These are phyloP conservation scores for Daldinia sp. DNA, from an alignment of 2,329 filamentous ascomycete species.

Conservation along the genomic window DNA sequence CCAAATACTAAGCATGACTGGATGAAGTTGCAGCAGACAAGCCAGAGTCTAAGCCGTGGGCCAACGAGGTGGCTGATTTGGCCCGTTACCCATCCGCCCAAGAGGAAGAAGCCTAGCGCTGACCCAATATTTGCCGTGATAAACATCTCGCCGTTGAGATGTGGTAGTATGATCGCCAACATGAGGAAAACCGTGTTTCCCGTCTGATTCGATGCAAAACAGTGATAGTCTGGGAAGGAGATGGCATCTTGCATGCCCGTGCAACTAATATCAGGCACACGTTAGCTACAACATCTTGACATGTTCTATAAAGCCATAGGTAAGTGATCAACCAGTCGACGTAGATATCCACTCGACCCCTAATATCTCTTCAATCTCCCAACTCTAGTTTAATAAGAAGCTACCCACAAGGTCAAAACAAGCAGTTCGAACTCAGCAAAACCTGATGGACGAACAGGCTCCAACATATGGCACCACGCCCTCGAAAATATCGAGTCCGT, in stretches of 20 bases:
- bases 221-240: slow-evolving; percentile 68
- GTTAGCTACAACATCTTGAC: slow-evolving; percentile 10
- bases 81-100: slow-evolving; percentile 62
- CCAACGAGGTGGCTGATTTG: slow-evolving; percentile 64
- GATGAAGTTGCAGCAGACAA: slow-evolving; percentile 62
- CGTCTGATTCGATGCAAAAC: slow-evolving; percentile 71
- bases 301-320: neutral
- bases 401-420: slow-evolving; percentile 54
- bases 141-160: slow-evolving; percentile 58
- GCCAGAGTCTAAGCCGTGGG: slow-evolving; percentile 60
- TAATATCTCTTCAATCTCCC: neutral
- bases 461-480: slow-evolving; percentile 41
- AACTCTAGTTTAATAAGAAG: neutral
- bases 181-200: slow-evolving; percentile 70
- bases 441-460: slow-evolving; percentile 49
- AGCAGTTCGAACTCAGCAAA: slow-evolving; percentile 58
- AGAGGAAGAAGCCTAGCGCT: slow-evolving; percentile 64
- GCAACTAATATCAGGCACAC: slow-evolving; percentile 42
- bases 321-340: neutral
- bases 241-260: slow-evolving; percentile 66
- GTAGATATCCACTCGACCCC: neutral
- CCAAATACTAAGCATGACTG: slow-evolving; percentile 64
- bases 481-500: slow-evolving; percentile 35
- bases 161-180: slow-evolving; percentile 59
- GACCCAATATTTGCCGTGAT: slow-evolving; percentile 62